Percentiles rank a stretch among this genome's conserved stretches.
Evolutionary conservation across 2,329 filamentous ascomycete genomes (phyloP).

Genomic region (Trichoderma pleuroti): DNA sequence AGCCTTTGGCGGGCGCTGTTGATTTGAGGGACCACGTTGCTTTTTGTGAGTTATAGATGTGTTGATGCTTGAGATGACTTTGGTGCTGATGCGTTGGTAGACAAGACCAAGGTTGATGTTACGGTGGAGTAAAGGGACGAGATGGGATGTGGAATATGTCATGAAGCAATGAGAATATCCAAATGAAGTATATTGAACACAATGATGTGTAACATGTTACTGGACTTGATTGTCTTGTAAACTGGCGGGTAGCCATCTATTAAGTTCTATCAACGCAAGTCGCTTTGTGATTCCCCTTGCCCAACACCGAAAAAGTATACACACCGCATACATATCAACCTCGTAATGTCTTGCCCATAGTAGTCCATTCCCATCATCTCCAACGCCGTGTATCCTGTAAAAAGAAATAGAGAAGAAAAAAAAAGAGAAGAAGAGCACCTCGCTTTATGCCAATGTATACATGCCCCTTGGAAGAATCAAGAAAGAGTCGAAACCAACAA

Average conservation of each 20-base stretch:
- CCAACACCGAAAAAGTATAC: neutral
- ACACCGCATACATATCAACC: neutral
- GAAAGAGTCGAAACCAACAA: neutral
- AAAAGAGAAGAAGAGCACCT: neutral
- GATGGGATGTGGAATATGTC: neutral
- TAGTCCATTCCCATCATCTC: neutral
- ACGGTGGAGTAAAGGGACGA: slow-evolving; percentile 16
- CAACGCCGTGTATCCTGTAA: slow-evolving; percentile 10
- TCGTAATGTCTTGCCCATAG: neutral
- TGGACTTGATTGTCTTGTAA: neutral
- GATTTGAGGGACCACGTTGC: slow-evolving; percentile 54
- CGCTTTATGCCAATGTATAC: slow-evolving; percentile 6
- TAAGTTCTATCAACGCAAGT: neutral
- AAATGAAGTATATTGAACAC: neutral
- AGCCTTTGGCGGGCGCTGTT: slow-evolving; percentile 45
- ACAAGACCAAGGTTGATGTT: slow-evolving; percentile 35
- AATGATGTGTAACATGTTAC: neutral
- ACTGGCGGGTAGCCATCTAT: neutral
- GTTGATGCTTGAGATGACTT: neutral
- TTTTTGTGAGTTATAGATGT: slow-evolving; percentile 49
- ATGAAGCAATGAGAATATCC: neutral
- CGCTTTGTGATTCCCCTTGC: neutral
- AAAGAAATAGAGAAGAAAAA: neutral
- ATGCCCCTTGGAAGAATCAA: neutral
- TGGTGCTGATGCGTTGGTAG: slow-evolving; percentile 21